Evolutionary conservation across 2,329 filamentous ascomycete species (phyloP).

Genomic region (Talaromyces funiculosus): DNA sequence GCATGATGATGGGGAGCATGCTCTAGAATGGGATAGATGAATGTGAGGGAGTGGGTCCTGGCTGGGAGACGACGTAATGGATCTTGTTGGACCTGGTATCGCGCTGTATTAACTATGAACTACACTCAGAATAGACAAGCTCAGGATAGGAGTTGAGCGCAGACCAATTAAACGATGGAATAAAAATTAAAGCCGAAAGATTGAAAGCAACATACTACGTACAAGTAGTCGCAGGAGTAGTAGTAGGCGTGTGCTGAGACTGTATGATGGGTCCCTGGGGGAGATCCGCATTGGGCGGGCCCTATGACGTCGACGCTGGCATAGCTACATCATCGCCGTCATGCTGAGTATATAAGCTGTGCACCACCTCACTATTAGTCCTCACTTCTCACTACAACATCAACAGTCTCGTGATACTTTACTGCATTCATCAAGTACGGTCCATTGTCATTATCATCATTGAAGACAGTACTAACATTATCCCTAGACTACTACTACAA

Average conservation of each 20-base stretch:
- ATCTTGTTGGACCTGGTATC: background rate
- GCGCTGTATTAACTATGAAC: background rate
- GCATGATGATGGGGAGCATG: background rate
- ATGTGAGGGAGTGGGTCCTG: background rate
- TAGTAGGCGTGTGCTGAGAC: background rate
- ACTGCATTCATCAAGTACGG: background rate
- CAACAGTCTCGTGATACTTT: background rate
- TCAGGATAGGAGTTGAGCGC: background rate
- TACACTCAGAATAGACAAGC: background rate
- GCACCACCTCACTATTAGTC: background rate
- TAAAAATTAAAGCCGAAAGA: background rate
- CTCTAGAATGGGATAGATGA: background rate
- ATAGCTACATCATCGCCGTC: slow-evolving; percentile 13
- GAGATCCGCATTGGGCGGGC: slow-evolving; percentile 11
- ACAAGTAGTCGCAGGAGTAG: background rate
- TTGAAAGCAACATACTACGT: too few species aligned
- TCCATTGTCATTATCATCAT: too few species aligned
- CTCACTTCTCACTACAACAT: background rate
- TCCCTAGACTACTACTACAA: background rate
- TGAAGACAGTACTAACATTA: too few species aligned
- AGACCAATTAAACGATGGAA: background rate
- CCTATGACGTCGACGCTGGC: slow-evolving; percentile 16
- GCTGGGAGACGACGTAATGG: slow-evolving; percentile 2
- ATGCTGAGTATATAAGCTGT: slow-evolving; percentile 1
- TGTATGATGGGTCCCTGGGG: slow-evolving; percentile 11